Base-by-base conservation (phyloP, 371 early-diverging fungal species). In the Phascolomyces articulosus region DNA sequence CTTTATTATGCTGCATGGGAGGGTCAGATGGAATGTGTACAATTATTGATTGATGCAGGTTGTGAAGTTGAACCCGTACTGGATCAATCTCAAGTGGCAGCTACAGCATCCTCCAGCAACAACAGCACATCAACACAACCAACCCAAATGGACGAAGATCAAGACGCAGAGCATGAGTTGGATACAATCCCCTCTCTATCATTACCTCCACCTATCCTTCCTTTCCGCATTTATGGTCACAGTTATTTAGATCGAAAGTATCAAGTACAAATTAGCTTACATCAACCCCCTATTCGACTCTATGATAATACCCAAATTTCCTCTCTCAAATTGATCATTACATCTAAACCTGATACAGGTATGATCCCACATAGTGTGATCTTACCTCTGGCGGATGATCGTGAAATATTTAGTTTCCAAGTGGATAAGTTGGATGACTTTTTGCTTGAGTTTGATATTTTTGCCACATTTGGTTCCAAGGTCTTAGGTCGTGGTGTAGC, bases 121-220 rank as follows among this genome's bases (percentile, higher is more conserved):
- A n/a, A n/a, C n/a, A n/a, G n/a, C 4, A 26, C 60, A 24, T 58
- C 24, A 60, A 60, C 31, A 69, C 68, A 28, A 62, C 21, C 47
- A 40, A 24, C 49, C 58, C 16, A 21, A 67, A 61, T 13, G 64
- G 55, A n/a, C 31, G 0, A 51, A 51, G 67, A 63, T 15, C 65
- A 70, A 13, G 71, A 70, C 4, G 63, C 63, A 2, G 74, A 71
- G 9, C 60, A 84, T 24, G 90, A 92, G 66, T 51, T 94, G 31
- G 95, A 94, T 58, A 79, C 78, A 2, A 90, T 96, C 23, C 97
- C 97, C 2, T 90, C 93, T 7, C 77, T 96, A 10, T 90, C 89
- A 4, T 75, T 98, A 27, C 98, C 98, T 4, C 98, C 98, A 18
- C 98, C 98, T 10, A 93, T 98, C 56, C 92, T 98, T 40, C 98